Base-by-base conservation (phyloP, 371 early-diverging fungal genomes). In the Rhizopus arrhizus region DNA sequence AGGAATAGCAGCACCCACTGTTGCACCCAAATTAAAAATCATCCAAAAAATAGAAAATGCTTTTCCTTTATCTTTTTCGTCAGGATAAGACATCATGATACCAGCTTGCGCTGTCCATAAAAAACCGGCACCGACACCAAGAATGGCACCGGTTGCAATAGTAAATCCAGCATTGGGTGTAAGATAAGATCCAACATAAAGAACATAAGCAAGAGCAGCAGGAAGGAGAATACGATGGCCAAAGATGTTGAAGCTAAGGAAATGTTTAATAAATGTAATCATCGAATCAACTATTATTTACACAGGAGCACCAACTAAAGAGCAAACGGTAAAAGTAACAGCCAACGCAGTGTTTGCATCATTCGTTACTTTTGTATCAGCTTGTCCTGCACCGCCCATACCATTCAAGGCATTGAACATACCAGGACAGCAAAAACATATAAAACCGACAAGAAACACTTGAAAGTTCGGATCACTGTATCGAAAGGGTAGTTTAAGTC, bases 341-440 rank as follows among this genome's bases (percentile, higher is more conserved):
- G 88, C 81, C n/a, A 90, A 78, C 53, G 91, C 89, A 12, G 85
- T 88, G 53, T 83, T 82, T 65, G 90, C 91, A 61, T 82, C 81
- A 69, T 85, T 83, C 5, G 81, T 81, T n/a, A 83, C 81, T 32
- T 79, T 85, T 40, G 78, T 74, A 73, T 90, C 86, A 31, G 63
- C 58, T 43, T 82, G 78, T 61, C 86, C 86, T 34, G 73, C 84
- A 54, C 79, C 75, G 36, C 85, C 85, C 89, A 74, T 74, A 54
- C 86, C 84, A 62, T 83, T 84, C 53, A 92, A 70, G 58, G 91
- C 91, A 68, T 93, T 93, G 81, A 88, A 93, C 93, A 92, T 91
- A 56, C 92, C 93, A 15, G 93, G 91, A 64, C 89, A 88, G 56
- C 86, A 83, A 76, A 91, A 91, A 62, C 89, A 89, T 53, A 89